Evolutionary conservation across 768 basidiomycete species (phyloP), one percentile per base, ranked within the genome.

Genomic region (Boletus reticuloceps): DNA sequence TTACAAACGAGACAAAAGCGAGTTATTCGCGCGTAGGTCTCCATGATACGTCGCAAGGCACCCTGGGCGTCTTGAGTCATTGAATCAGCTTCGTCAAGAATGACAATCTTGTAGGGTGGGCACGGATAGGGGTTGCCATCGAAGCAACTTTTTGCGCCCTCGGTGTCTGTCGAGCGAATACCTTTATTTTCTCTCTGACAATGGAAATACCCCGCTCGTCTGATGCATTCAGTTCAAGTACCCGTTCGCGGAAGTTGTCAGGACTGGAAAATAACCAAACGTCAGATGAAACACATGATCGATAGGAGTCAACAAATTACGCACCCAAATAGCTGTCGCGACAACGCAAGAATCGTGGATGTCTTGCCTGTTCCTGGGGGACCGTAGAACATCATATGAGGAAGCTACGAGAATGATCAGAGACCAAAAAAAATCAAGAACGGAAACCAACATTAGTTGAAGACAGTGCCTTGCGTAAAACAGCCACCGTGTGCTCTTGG

Each of bases 41-140:
- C 97, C 97, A 99, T 99, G 69, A 98, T 98, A n/a, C 97, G 84
- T 40, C 97, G 81, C 39, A 99, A 77, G 0, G 97, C 97, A 34
- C 89, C 94, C 70, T 99, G 97, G 6, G 97, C 97, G 68, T 99
- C 97, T 74, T 98, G 96, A 6, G 97, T 99, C 97, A 99, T 99
- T 6, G 94, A 96, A 71, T 99, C 97, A 20, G 97, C 97, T 74
- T 99, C 97, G 64, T 99, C 97, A 25, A 99, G 83, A 58, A 99
- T 98, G 67, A 99, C 89, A 60, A 99, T 96, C 70, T 99, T 99
- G 79, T 92, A 99, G 0, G 97, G 97, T 14, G 97, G 97, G 69
- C 91, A 96, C 42, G 95, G 96, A 67, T 98, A 98, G 41, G 77
- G 81, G 66, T 89, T 89, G 22, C 85, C 86, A 59, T 91, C 0